phyloP scores from a whole-genome alignment of 2,329 filamentous ascomycete genomes.

The Leptographium wingfieldii region DNA sequence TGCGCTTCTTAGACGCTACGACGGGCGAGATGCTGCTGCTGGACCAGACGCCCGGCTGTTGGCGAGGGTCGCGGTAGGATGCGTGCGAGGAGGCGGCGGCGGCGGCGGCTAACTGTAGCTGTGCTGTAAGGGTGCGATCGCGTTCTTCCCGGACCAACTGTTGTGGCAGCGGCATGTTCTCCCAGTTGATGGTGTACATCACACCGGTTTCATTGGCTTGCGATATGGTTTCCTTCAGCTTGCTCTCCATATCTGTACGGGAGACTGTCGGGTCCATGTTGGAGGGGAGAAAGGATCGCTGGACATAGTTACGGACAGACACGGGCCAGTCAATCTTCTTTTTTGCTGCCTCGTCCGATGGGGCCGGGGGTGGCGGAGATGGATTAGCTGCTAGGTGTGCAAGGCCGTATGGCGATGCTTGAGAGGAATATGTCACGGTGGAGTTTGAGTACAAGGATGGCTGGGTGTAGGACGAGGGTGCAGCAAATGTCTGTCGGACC shows the following conservation, averaged over 20 bases:
- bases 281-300: slow-evolving; percentile 69
- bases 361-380: slow-evolving; percentile 11
- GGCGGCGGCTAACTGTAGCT: slow-evolving; percentile 4
- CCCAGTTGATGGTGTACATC: slow-evolving; percentile 71
- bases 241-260: slow-evolving; percentile 64
- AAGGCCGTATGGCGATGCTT: not conserved
- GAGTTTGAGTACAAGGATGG: slow-evolving; percentile 9
- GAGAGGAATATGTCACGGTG: not conserved
- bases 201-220: slow-evolving; percentile 61
- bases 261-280: slow-evolving; percentile 52
- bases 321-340: slow-evolving; percentile 67
- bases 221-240: slow-evolving; percentile 76
- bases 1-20: slow-evolving; percentile 58
- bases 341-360: slow-evolving; percentile 10
- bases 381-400: slow-evolving; percentile 8
- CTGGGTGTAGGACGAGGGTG: slow-evolving; percentile 14
- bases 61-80: slow-evolving; percentile 1
- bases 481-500: slow-evolving; percentile 25
- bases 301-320: slow-evolving; percentile 78
- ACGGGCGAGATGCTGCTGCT: slow-evolving; percentile 7
- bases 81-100: not conserved
- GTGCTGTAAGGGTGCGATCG: slow-evolving; percentile 13
- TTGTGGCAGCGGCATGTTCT: slow-evolving; percentile 71
- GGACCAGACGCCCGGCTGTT: not conserved
- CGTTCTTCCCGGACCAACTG: slow-evolving; percentile 65